phyloP scores from a whole-genome alignment of 2,329 filamentous ascomycete genomes.

The Penicillium verrucosum region DNA sequence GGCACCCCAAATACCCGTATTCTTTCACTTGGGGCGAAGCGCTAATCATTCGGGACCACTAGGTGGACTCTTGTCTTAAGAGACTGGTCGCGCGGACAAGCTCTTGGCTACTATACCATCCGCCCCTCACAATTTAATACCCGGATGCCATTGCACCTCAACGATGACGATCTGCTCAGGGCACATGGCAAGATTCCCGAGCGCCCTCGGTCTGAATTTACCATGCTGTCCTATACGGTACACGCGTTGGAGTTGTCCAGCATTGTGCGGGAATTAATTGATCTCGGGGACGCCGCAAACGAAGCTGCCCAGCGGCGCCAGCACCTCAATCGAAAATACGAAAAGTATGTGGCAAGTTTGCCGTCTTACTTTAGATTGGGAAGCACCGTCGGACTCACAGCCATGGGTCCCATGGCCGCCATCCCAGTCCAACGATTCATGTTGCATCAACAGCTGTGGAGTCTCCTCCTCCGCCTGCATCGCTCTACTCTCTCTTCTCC shows the following conservation, averaged over 20 bases:
- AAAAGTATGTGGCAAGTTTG: constrained; percentile 5
- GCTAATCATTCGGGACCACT: not conserved
- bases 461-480: constrained; percentile 15
- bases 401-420: constrained; percentile 11
- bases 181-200: not conserved
- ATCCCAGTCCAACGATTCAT: constrained; percentile 17
- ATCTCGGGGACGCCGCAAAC: not conserved
- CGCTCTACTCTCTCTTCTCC: constrained; percentile 4
- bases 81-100: constrained; percentile 19
- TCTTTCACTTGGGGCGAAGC: not conserved
- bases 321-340: constrained; percentile 9
- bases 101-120: constrained; percentile 18
- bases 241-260: not conserved
- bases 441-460: constrained; percentile 20
- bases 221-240: not conserved
- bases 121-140: constrained; percentile 17
- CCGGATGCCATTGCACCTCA: constrained; percentile 2
- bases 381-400: constrained; percentile 11
- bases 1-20: not conserved
- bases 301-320: not conserved
- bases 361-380: constrained; percentile 14
- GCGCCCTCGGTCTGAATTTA: not conserved
- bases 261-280: not conserved
- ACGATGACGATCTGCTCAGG: not conserved
- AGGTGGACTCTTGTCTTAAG: constrained; percentile 6